phyloP scores from a whole-genome alignment of 768 basidiomycete species.

The Boletus rubroflammeus region DNA sequence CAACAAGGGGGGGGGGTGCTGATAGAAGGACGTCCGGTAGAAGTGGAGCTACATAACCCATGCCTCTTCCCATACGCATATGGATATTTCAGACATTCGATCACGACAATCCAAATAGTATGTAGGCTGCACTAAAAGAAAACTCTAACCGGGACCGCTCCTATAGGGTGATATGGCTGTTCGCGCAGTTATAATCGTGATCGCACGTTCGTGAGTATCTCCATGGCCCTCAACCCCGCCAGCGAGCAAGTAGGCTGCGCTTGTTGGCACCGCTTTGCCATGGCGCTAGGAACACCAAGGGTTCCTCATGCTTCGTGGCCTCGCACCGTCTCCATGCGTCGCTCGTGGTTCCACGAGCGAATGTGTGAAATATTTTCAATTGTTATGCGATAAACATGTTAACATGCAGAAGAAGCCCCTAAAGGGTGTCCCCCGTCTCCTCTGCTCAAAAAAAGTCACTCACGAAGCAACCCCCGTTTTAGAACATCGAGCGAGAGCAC shows the following conservation, averaged over 20 bases:
- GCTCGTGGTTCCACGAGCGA: background rate
- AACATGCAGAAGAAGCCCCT: background rate
- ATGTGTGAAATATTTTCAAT: background rate
- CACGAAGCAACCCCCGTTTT: background rate
- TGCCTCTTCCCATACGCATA: too few species aligned
- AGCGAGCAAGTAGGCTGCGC: background rate
- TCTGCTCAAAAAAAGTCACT: background rate
- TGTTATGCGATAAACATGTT: background rate
- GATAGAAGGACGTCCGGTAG: background rate
- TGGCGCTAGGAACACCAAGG: background rate
- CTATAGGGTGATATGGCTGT: too few species aligned
- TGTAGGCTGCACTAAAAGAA: background rate
- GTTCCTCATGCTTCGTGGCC: background rate
- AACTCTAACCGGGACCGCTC: too few species aligned
- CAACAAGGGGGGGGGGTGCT: too few species aligned
- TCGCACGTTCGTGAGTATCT: background rate
- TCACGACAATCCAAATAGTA: background rate
- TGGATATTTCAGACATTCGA: background rate
- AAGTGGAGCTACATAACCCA: background rate
- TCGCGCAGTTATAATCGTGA: too few species aligned
- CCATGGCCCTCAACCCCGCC: background rate
- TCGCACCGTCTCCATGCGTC: background rate
- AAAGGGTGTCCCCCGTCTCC: too few species aligned
- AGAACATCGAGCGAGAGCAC: background rate
- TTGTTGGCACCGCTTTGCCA: background rate